Evolutionary conservation across 108 stramenopile genomes (phyloP), one percentile per base, ranked within the genome.

Genomic region (Skeletonema costatum): DNA sequence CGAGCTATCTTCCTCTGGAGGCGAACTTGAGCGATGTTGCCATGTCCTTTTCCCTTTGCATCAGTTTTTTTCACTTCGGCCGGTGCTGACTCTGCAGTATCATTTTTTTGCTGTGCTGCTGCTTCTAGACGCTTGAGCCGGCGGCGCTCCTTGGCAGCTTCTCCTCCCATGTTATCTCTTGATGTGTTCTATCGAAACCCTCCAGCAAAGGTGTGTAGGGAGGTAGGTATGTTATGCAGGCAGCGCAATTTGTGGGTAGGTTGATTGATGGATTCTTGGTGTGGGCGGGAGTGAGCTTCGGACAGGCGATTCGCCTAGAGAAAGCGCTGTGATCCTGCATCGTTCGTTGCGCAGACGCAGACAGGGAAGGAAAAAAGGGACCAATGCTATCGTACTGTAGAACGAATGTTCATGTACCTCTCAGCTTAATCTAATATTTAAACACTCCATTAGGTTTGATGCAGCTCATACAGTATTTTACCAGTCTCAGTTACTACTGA

Each of bases 91-190:
- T 53, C 51, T 25, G 21, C 51, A 71, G 19, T 5, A 12, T 53
- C 17, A 19, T 29, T 32, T 69, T 60, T 8, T 61, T 71, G 60
- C 39, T 53, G 13, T 25, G 25, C 25, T 38, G 61, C 51, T 41
- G 74, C 8, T 65, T 62, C 50, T 64, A 87, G 66, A 60, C 92
- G 86, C 77, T 90, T 77, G 33, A 86, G 36, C 11, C 85, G 83
- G 7, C 93, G 86, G 16, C 90, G 88, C 64, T 90, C 88, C 70
- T 91, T 91, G 8, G 93, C 88, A 56, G 87, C 88, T 73, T 85
- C 82, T 35, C 93, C 90, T 7, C 93, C 93, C 88, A 89, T 89
- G 1, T 56, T 56, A 25, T 46, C 16, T n/a, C 44, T 46, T 46
- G 14, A 25, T 25, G 25, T 25, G 25, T 25, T 25, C 25, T 25